Base-by-base conservation (phyloP, 2,329 filamentous ascomycete species). In the Trichoderma koningiopsis region DNA sequence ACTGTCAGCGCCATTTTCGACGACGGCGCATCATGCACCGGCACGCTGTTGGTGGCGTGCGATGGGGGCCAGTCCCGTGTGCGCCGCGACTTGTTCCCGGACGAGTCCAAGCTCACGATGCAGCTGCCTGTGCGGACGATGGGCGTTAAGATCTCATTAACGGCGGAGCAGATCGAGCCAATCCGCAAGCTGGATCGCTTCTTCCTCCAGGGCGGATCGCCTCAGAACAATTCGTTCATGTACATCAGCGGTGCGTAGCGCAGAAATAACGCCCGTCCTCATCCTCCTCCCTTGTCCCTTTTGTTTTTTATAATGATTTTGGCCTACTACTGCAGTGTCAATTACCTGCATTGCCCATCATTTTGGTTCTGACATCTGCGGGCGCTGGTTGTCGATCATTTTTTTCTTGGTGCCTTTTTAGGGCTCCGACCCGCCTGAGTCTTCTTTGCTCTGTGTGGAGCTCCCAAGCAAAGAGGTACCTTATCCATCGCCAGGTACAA, bases 151-250 rank as follows among this genome's bases (percentile, higher is more conserved):
- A 73, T 83, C 7, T 72, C 80, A 0, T 80, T 84, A 40, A 77
- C 81, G 0, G 75, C 79, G 0, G 77, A 81, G 19, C 76, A 85
- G 49, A 79, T 84, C 22, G 74, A 76, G 1, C 80, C 81, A 0
- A 78, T 87, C 3, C 78, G 79, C 6, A 77, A 77, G 1, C 79
- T 87, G 0, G 86, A 89, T 65, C 83, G 86, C 0, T 86, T 83
- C 53, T 86, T 88, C 61, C 80, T 88, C 24, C 86, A 88, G 62
- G 86, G 86, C 0, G 81, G 82, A 0, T 81, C 87, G 47, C 85
- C 86, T 0, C 76, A 79, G 31, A 84, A 85, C 4, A 80, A 85
- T 53, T 80, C 81, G 0, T 88, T 84, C 73, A 74, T 86, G 22
- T 89, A 84, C 73, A 83, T 87, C 68, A 86, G 84, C 63, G 77